These are phyloP conservation scores for Blastobotrys capitulatus DNA, from an alignment of 1,139 yeast species.

Conservation along the genomic window DNA sequence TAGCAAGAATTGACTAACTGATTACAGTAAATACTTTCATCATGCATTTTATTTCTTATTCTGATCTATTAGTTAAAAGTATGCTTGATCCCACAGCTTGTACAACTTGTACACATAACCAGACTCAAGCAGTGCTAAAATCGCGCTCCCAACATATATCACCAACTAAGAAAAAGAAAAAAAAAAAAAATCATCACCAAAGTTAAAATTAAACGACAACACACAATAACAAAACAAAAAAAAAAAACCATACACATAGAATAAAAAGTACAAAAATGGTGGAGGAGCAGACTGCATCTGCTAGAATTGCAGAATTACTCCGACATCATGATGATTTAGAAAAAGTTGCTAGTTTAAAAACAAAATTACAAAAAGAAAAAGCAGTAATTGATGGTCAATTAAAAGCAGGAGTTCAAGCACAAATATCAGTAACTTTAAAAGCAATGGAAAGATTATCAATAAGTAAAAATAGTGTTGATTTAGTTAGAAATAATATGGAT, in stretches of 20 bases:
- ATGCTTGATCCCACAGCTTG: no score
- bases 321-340: conserved; percentile 41
- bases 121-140: no score
- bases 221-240: background rate
- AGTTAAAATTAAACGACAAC: no score
- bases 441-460: conserved; percentile 31
- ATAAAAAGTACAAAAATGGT: conserved; percentile 12
- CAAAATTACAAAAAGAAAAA: conserved; percentile 63
- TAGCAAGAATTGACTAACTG: no score
- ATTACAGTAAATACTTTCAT: no score
- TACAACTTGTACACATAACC: no score
- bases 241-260: background rate
- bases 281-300: conserved; percentile 16
- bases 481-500: conserved; percentile 29
- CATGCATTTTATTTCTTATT: no score
- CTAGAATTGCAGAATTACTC: conserved; percentile 28
- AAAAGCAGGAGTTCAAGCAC: conserved; percentile 56
- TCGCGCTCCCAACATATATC: no score
- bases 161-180: no score
- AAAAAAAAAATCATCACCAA: no score
- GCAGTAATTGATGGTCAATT: conserved; percentile 67
- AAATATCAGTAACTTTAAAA: conserved; percentile 47
- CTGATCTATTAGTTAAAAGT: no score
- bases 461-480: conserved; percentile 28
- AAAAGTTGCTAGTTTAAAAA: conserved; percentile 49